phyloP scores from a whole-genome alignment of 352 stramenopile genomes.

The Phytophthora lateralis region DNA sequence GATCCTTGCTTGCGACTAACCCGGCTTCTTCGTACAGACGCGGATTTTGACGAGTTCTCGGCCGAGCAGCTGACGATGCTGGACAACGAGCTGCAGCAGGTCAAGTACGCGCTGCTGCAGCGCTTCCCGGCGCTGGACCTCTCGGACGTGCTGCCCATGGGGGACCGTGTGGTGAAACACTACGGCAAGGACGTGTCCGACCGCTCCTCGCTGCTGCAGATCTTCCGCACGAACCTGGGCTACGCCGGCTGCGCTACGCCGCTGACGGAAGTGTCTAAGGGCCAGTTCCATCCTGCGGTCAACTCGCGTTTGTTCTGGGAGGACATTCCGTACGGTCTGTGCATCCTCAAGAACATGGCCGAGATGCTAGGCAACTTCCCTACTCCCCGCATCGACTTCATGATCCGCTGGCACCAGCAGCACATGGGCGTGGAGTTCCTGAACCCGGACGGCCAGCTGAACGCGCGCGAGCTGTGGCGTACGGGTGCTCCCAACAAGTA shows the following conservation, averaged over 20 bases:
- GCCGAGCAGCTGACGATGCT: constrained; percentile 91
- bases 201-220: constrained; percentile 86
- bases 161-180: constrained; percentile 91
- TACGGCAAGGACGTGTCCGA: constrained; percentile 92
- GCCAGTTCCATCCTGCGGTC: constrained; percentile 81
- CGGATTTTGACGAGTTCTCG: constrained; percentile 93
- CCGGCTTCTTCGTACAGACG: constrained; percentile 51
- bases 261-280: constrained; percentile 78
- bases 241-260: constrained; percentile 91
- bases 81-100: constrained; percentile 93
- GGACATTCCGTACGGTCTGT: constrained; percentile 92
- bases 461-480: constrained; percentile 86
- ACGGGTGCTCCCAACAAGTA: constrained; percentile 92
- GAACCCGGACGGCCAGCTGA: constrained; percentile 86
- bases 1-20: constrained; percentile 11
- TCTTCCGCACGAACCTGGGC: constrained; percentile 91
- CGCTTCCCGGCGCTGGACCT: constrained; percentile 91
- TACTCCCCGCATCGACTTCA: constrained; percentile 92
- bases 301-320: constrained; percentile 93
- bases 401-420: constrained; percentile 94
- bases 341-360: constrained; percentile 94
- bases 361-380: constrained; percentile 94
- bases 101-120: constrained; percentile 90
- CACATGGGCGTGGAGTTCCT: constrained; percentile 91
- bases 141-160: constrained; percentile 91